phyloP scores from a whole-genome alignment of 768 basidiomycete genomes.

The Mycena crocata region DNA sequence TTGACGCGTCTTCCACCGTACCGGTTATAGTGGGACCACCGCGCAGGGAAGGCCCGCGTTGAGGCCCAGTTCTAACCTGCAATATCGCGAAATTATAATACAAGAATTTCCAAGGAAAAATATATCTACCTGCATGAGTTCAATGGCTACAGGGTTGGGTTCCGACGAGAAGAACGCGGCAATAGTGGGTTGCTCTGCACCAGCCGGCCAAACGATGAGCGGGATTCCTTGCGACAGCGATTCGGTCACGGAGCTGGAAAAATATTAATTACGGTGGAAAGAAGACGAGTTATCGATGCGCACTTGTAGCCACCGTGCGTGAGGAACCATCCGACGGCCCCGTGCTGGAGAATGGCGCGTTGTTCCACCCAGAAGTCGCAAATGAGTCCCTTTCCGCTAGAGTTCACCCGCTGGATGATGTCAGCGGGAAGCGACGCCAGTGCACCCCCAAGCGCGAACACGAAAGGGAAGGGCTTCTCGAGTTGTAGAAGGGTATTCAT shows the following conservation, averaged over 20 bases:
- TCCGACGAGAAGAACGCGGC: constrained; percentile 8
- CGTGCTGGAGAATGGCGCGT: no score
- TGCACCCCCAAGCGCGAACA: constrained; percentile 15
- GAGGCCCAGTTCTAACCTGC: constrained; percentile 10
- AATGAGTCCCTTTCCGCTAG: constrained; percentile 19
- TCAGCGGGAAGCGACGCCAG: constrained; percentile 17
- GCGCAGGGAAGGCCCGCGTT: constrained; percentile 7
- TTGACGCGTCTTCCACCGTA: constrained; percentile 13
- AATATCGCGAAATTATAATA: no score
- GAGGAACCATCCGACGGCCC: no score
- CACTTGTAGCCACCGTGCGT: background rate
- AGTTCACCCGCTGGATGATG: constrained; percentile 13
- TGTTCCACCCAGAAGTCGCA: no score
- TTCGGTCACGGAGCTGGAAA: background rate
- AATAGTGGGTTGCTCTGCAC: constrained; percentile 18
- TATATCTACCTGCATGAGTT: constrained; percentile 15
- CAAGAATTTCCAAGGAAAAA: background rate
- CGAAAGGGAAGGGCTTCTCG: constrained; percentile 24
- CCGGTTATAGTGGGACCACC: constrained; percentile 9
- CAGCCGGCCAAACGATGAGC: constrained; percentile 19
- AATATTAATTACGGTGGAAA: no score
- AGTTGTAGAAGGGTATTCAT: constrained; percentile 11
- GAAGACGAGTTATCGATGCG: background rate
- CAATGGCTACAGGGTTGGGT: no score
- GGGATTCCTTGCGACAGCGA: background rate